phyloP scores from a whole-genome alignment of 768 basidiomycete species.

The Tricholomella constricta region DNA sequence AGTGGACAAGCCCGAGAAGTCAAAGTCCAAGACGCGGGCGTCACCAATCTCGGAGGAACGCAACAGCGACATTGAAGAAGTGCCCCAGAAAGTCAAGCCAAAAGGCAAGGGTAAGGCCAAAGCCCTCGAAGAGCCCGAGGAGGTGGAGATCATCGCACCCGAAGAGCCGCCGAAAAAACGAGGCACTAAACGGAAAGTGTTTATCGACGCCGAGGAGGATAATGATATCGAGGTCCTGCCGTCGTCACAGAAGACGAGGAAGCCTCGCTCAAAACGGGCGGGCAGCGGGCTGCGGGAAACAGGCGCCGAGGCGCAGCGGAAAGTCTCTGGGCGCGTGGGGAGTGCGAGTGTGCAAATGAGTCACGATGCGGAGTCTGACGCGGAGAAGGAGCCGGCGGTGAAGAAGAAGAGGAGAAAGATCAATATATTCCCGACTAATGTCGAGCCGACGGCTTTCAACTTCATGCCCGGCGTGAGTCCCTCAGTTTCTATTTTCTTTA shows the following conservation, averaged over 20 bases:
- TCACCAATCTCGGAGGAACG: conserved; percentile 19
- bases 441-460: conserved; percentile 48
- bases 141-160: conserved; percentile 16
- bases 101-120: conserved; percentile 36
- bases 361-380: conserved; percentile 9
- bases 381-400: conserved; percentile 24
- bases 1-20: conserved; percentile 7
- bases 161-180: conserved; percentile 12
- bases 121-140: conserved; percentile 20
- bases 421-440: conserved; percentile 52
- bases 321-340: conserved; percentile 19
- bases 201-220: conserved; percentile 18
- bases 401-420: conserved; percentile 77
- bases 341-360: conserved; percentile 11
- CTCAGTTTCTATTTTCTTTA: neutral
- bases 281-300: conserved; percentile 3
- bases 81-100: conserved; percentile 20
- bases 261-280: neutral
- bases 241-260: conserved; percentile 18
- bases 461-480: conserved; percentile 36
- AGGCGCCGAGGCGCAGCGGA: conserved; percentile 5
- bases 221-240: conserved; percentile 19
- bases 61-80: conserved; percentile 18
- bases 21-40: conserved; percentile 22
- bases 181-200: conserved; percentile 32